Conservation (phyloP, 768 basidiomycete genomes). For the Leccinellum rugosiceps region DNA sequence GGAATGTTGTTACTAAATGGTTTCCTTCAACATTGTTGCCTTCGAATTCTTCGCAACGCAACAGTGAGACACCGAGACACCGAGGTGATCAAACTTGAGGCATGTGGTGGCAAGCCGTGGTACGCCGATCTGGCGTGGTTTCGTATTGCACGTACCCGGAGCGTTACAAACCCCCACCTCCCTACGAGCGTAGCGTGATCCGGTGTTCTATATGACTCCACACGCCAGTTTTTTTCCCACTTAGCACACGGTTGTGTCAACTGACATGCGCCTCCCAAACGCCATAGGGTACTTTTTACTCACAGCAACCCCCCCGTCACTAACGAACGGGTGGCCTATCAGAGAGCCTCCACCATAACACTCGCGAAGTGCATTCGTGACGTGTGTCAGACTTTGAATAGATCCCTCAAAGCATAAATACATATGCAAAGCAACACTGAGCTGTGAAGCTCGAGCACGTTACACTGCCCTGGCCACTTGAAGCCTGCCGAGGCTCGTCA, state of each 20-base stretch:
- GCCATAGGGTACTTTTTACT: neutral
- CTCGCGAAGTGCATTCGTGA: neutral
- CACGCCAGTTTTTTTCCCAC: conserved; percentile 8
- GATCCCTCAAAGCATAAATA: neutral
- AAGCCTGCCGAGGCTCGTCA: neutral
- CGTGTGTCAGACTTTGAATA: neutral
- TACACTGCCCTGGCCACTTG: neutral
- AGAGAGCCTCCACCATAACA: neutral
- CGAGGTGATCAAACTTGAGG: neutral
- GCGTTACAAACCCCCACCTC: conserved; percentile 8
- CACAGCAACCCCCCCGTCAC: neutral
- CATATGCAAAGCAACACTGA: neutral
- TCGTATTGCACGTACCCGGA: neutral
- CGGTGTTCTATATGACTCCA: neutral
- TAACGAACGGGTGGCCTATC: neutral
- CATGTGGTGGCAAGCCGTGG: conserved; percentile 4
- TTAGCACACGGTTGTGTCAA: neutral
- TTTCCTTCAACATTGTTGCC: conserved; percentile 3
- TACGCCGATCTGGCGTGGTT: neutral
- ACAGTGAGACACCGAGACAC: neutral
- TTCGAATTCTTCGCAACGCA: conserved; percentile 15
- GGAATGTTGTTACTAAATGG: neutral
- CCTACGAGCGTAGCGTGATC: neutral
- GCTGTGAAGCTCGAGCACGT: neutral
- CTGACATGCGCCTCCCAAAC: neutral